Conservation (phyloP, 352 stramenopile species). For the Pythium phragmiticola region DNA sequence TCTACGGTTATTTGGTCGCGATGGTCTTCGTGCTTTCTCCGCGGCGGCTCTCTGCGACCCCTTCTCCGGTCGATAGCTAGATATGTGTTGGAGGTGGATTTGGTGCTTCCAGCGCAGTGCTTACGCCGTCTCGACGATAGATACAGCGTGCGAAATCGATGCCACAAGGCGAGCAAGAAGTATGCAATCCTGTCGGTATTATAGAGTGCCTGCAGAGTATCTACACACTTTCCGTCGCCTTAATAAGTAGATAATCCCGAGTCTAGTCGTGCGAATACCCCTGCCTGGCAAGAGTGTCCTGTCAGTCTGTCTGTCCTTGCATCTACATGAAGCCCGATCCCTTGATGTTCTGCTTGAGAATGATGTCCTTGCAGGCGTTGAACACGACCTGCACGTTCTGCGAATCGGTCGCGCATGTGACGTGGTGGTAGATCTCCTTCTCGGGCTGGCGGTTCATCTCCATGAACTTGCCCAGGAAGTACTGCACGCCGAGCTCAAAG, state of each 20-base stretch:
- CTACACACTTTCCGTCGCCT: conserved; percentile 20
- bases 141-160: background rate
- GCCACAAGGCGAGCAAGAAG: conserved; percentile 5
- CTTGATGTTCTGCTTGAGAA: conserved; percentile 93
- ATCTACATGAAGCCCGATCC: conserved; percentile 87
- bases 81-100: background rate
- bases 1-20: background rate
- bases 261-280: conserved; percentile 9
- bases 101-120: background rate
- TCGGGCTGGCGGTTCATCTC: conserved; percentile 92
- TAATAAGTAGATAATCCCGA: conserved; percentile 27
- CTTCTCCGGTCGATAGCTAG: background rate
- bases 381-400: conserved; percentile 96
- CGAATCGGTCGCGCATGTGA: conserved; percentile 97
- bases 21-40: background rate
- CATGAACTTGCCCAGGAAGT: conserved; percentile 94
- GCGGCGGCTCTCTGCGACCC: background rate
- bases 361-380: conserved; percentile 96
- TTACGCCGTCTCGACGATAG: background rate
- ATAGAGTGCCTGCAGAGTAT: conserved; percentile 23
- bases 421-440: conserved; percentile 94
- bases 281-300: conserved; percentile 5
- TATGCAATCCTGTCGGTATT: conserved; percentile 21
- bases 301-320: background rate
- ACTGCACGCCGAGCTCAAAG: conserved; percentile 87